Percentiles rank a stretch among this genome's conserved stretches.
These are phyloP conservation scores for Penicillium sp. DNA, from an alignment of 2,329 filamentous ascomycete species.

Conservation along the genomic window DNA sequence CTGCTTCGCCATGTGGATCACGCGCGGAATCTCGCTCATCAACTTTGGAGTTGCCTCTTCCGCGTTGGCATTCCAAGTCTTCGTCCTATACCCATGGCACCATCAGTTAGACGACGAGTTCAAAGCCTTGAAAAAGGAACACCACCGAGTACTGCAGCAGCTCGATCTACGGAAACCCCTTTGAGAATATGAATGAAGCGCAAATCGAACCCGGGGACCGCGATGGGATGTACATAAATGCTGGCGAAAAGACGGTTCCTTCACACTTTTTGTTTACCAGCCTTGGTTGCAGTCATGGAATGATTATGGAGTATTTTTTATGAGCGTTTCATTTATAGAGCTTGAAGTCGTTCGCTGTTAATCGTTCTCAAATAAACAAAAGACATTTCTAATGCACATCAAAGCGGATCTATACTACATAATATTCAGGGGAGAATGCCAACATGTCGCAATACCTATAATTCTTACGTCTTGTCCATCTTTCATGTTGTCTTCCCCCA, in stretches of 20 bases:
- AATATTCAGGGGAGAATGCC: background rate
- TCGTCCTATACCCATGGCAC: conserved; percentile 71
- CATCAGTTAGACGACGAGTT: conserved; percentile 64
- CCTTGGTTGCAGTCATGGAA: background rate
- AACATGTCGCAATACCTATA: background rate
- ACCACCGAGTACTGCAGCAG: conserved; percentile 40
- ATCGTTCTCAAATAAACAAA: background rate
- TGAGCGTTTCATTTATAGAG: background rate
- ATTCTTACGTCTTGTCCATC: background rate
- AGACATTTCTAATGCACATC: background rate
- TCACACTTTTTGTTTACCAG: background rate
- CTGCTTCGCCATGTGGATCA: conserved; percentile 43
- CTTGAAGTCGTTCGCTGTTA: background rate
- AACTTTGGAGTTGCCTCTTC: conserved; percentile 67
- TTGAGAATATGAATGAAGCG: background rate
- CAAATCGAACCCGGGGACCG: background rate
- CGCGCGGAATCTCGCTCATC: conserved; percentile 58
- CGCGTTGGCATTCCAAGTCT: conserved; percentile 66
- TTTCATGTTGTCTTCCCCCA: background rate
- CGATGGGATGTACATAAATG: background rate
- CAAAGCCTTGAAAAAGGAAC: conserved; percentile 58
- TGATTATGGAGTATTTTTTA: background rate
- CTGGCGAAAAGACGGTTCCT: background rate
- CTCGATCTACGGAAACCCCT: background rate
- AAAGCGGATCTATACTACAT: too few species aligned